Base-by-base conservation (phyloP, 2,329 filamentous ascomycete genomes). In the Monilinia aucupariae region DNA sequence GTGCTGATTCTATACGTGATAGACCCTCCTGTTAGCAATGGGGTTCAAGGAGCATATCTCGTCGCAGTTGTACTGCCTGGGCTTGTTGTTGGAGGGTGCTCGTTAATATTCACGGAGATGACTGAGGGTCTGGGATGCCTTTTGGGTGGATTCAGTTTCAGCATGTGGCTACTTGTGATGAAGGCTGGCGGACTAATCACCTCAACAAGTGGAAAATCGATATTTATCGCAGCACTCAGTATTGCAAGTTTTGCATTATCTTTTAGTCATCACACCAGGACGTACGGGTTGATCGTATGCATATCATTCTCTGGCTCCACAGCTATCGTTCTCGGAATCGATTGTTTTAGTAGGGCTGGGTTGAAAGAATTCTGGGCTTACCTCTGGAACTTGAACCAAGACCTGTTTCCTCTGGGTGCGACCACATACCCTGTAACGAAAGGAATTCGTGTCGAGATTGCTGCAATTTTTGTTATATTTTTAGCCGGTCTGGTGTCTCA, bases 281-380 rank as follows among this genome's bases (percentile, higher is more conserved):
- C 85, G 13, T 93, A 93, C 75, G 88, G 86, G 1, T 77, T 96
- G 55, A 93, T 97, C 45, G 79, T 79, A 15, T 85, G 84, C 54
- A 91, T 91, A 15, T 85, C 92, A 0, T 96, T 97, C 72, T 82
- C 85, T 5, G 93, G 93, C 9, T 88, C 91, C 4, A 96, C 91
- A 0, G 85, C 85, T 3, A 80, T 88, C 0, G 83, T 96, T 17
- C 76, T 97, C 2, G 93, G 93, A 2, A 89, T 97, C 64, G 93
- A 97, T 74, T 96, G 91, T 75, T 96, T 93, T 70, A 93, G 87
- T 71, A 81, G 86, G 66, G 91, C 92, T n/a, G 93, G 93, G 0
- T 78, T 96, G 70, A 97, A 96, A 75, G 93, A 97, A 74, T 97
- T 97, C 69, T 97, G 93, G 93, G 82, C 91, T 7, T 97, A 96